These are phyloP conservation scores for Pythium vanterpoolii DNA, from an alignment of 352 stramenopile species.

Conservation along the genomic window DNA sequence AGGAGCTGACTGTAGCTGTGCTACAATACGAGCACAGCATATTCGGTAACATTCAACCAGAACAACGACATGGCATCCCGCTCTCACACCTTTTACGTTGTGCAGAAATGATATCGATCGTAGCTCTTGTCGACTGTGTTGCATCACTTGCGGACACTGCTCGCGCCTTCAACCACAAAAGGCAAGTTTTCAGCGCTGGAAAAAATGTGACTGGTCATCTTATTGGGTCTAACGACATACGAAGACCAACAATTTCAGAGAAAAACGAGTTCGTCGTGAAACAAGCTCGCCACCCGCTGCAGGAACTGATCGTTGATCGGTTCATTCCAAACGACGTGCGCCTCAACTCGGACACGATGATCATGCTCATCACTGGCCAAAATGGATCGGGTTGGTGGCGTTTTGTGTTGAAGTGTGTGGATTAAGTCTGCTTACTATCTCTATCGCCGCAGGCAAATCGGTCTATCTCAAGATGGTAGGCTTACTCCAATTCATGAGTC, in stretches of 20 bases:
- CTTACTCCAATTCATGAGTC: constrained; percentile 79
- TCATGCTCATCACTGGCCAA: constrained; percentile 77
- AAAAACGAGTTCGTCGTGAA: constrained; percentile 47
- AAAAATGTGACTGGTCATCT: neutral
- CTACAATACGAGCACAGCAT: constrained; percentile 70
- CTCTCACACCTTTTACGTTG: constrained; percentile 2
- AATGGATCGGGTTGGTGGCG: constrained; percentile 74
- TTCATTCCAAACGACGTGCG: constrained; percentile 82
- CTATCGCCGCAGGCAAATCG: constrained; percentile 60
- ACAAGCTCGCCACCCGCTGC: constrained; percentile 72
- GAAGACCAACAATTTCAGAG: constrained; percentile 49
- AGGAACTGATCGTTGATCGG: constrained; percentile 79
- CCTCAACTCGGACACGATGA: constrained; percentile 34
- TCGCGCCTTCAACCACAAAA: constrained; percentile 70
- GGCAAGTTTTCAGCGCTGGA: constrained; percentile 27
- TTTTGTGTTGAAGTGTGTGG: neutral
- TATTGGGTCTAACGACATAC: neutral
- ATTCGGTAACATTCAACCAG: constrained; percentile 36
- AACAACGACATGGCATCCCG: neutral
- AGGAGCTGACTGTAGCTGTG: constrained; percentile 69
- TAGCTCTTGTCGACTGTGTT: constrained; percentile 70
- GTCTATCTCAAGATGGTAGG: constrained; percentile 86
- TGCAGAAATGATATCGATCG: constrained; percentile 67
- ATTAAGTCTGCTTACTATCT: neutral
- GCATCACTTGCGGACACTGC: constrained; percentile 61